phyloP scores from a whole-genome alignment of 768 basidiomycete species.

The Leucocoprinus birnbaumii region DNA sequence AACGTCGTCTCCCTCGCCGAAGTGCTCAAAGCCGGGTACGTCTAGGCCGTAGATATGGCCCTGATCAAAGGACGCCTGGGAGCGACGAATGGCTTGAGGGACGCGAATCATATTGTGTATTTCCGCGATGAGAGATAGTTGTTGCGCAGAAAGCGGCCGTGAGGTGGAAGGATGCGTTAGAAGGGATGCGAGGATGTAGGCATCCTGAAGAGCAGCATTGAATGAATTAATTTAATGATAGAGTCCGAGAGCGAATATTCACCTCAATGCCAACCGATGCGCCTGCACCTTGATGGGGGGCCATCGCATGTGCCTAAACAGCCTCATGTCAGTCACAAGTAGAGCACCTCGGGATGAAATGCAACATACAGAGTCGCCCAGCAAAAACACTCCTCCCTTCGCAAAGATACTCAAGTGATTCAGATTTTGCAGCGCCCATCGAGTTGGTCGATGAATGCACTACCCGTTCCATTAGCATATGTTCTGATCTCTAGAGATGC shows the following conservation, averaged over 20 bases:
- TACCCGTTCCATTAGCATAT: background rate
- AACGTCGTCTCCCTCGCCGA: slow-evolving; percentile 23
- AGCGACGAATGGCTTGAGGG: slow-evolving; percentile 23
- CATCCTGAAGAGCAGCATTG: slow-evolving; percentile 33
- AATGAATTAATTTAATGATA: slow-evolving; percentile 8
- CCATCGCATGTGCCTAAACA: slow-evolving; percentile 41
- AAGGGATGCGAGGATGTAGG: slow-evolving; percentile 33
- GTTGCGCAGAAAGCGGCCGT: slow-evolving; percentile 17
- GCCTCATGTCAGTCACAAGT: background rate
- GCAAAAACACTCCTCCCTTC: slow-evolving; percentile 16
- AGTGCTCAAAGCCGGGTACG: slow-evolving; percentile 23
- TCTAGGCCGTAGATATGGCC: slow-evolving; percentile 13
- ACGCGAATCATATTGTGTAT: slow-evolving; percentile 24
- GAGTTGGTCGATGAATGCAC: slow-evolving; percentile 18
- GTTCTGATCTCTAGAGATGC: background rate
- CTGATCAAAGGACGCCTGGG: slow-evolving; percentile 11
- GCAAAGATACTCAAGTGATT: slow-evolving; percentile 17
- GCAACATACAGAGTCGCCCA: slow-evolving; percentile 23
- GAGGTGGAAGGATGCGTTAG: slow-evolving; percentile 31
- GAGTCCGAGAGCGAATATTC: too few relatives aligned
- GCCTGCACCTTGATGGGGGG: slow-evolving; percentile 44
- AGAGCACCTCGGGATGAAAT: too few relatives aligned
- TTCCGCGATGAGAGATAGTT: slow-evolving; percentile 17
- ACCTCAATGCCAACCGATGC: slow-evolving; percentile 50
- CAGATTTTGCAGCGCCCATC: slow-evolving; percentile 21